These are phyloP conservation scores for Lolium multiflorum DNA, from an alignment of 176 grass and related monocot species.

Conservation along the genomic window DNA sequence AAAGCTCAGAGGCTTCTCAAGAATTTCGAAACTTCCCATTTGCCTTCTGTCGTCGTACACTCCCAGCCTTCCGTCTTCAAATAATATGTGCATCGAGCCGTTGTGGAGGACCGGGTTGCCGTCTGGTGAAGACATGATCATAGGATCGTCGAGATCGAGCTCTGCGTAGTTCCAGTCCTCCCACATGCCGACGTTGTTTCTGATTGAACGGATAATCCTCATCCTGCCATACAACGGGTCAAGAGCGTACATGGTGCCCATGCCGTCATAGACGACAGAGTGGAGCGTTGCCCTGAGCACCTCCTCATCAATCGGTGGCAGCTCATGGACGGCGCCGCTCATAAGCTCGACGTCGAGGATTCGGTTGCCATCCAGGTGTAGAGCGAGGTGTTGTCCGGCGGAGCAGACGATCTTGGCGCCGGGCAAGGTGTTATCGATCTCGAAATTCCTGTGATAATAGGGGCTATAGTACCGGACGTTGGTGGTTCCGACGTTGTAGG, in stretches of 20 bases:
- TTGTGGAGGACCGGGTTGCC: conserved; percentile 26
- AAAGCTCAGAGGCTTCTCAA: conserved; percentile 5
- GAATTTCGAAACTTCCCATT: not conserved
- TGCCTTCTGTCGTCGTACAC: not conserved
- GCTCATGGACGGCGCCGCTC: not conserved
- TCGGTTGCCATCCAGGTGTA: not conserved
- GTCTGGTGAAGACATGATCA: not conserved
- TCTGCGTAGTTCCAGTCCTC: not conserved
- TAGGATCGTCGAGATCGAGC: not conserved
- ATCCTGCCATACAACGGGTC: not conserved
- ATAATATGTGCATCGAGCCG: not conserved
- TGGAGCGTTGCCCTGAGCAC: not conserved
- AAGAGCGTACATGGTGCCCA: not conserved
- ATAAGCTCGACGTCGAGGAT: conserved; percentile 22
- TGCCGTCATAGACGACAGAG: not conserved
- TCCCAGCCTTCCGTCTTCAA: not conserved
- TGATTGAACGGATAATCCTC: not conserved
- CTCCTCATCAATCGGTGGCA: conserved; percentile 1
- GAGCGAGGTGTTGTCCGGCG: conserved; percentile 17
- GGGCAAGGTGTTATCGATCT: not conserved
- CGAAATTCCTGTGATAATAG: conserved; percentile 39
- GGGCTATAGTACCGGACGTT: conserved; percentile 44
- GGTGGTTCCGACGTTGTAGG: not conserved
- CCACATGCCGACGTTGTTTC: not conserved
- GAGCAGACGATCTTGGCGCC: conserved; percentile 36